phyloP scores from a whole-genome alignment of 345 rosid species.

The Jatropha curcas region DNA sequence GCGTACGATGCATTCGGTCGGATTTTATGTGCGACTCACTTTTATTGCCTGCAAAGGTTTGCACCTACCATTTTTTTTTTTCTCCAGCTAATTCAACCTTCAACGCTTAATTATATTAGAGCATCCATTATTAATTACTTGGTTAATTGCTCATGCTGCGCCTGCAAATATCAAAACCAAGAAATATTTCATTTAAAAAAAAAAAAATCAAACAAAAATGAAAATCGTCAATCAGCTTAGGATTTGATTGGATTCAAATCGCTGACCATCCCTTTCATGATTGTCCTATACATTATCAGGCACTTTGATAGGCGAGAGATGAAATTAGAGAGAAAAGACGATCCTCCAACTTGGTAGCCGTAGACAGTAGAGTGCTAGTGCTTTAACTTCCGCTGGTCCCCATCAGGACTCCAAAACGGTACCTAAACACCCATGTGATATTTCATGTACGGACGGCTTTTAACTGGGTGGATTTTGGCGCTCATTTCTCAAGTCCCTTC shows the following conservation, averaged over 20 bases:
- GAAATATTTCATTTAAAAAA: too few species aligned
- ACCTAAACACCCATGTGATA: conserved; percentile 5
- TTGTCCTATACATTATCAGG: neutral
- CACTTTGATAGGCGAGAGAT: neutral
- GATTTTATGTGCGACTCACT: neutral
- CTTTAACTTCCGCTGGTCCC: neutral
- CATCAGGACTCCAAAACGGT: neutral
- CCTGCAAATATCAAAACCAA: too few species aligned
- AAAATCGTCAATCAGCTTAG: too few species aligned
- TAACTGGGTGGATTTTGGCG: neutral
- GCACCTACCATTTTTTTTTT: neutral
- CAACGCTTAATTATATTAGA: too few species aligned
- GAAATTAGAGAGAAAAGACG: neutral
- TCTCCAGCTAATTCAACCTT: too few species aligned
- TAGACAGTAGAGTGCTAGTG: too few species aligned
- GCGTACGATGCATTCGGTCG: conserved; percentile 14
- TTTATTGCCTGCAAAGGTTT: neutral
- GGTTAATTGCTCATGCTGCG: too few species aligned
- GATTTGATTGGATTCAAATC: neutral
- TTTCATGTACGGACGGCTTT: conserved; percentile 8
- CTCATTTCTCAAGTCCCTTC: too few species aligned
- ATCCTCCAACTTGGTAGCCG: too few species aligned
- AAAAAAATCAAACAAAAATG: too few species aligned
- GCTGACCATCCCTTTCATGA: neutral
- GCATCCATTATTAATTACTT: too few species aligned